Evolutionary conservation across 805 yeast genomes (phyloP).

Genomic region (Yarrowia sp.): DNA sequence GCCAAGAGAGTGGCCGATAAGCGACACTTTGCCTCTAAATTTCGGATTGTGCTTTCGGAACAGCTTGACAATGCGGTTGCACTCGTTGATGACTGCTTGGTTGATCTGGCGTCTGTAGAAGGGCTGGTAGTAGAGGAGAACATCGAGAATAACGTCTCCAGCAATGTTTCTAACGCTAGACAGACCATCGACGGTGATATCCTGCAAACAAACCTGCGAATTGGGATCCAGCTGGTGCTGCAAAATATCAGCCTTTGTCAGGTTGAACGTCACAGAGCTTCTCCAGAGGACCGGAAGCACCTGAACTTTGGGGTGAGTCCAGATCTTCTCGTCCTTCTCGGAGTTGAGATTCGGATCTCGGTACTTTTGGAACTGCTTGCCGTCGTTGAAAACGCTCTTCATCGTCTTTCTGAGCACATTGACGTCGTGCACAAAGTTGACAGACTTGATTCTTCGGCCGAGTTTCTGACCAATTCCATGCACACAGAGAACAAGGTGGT

Average conservation of each 20-base stretch:
- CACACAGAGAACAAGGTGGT: conserved; percentile 76
- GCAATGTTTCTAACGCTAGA: conserved; percentile 67
- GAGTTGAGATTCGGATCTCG: not conserved
- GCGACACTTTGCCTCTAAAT: conserved; percentile 68
- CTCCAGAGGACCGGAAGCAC: conserved; percentile 93
- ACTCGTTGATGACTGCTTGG: conserved; percentile 56
- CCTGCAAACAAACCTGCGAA: conserved; percentile 47
- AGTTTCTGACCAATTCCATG: conserved; percentile 95
- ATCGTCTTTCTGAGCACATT: conserved; percentile 49
- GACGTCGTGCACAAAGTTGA: conserved; percentile 83
- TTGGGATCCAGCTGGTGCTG: conserved; percentile 28
- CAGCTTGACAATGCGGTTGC: conserved; percentile 59
- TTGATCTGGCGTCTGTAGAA: conserved; percentile 60
- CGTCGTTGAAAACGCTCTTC: conserved; percentile 24
- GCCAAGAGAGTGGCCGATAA: conserved; percentile 91
- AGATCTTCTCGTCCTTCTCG: not conserved
- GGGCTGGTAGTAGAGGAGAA: conserved; percentile 72
- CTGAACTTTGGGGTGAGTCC: conserved; percentile 44
- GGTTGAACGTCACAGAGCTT: conserved; percentile 46
- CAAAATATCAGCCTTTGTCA: conserved; percentile 26
- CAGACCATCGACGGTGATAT: conserved; percentile 72
- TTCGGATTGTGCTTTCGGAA: conserved; percentile 55
- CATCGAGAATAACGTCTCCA: conserved; percentile 85
- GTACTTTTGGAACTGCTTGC: not conserved
- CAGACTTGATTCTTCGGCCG: conserved; percentile 72